A percentile compares a stretch with the other conserved stretches of the same genome.
These are phyloP conservation scores for Citrullus amarus DNA, from an alignment of 306 rosid genomes.

Conservation along the genomic window DNA sequence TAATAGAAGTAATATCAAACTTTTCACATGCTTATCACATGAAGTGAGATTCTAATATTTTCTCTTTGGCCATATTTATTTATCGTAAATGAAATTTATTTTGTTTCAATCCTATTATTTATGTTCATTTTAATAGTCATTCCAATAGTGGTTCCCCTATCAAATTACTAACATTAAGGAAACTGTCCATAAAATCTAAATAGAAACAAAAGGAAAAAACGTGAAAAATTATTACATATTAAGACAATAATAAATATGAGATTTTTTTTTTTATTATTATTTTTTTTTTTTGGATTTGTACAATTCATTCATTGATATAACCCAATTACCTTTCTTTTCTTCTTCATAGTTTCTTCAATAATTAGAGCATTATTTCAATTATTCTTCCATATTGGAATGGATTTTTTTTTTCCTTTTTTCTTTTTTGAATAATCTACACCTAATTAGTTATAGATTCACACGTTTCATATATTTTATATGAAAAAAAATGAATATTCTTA, in stretches of 20 bases:
- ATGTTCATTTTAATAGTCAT: background rate
- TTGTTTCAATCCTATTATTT: background rate
- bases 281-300: background rate
- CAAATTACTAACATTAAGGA: background rate
- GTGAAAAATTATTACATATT: background rate
- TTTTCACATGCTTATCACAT: background rate
- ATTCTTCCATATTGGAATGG: background rate
- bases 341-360: background rate
- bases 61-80: background rate
- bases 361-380: background rate
- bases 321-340: background rate
- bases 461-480: background rate
- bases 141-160: background rate
- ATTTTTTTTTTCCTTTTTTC: too few relatives aligned
- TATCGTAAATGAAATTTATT: background rate
- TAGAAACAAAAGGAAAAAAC: slow-evolving; percentile 4
- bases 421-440: background rate
- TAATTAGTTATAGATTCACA: background rate
- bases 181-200: background rate
- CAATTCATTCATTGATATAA: background rate
- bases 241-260: background rate
- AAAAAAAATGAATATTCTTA: background rate
- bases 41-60: background rate
- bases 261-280: background rate
- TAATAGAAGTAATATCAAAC: background rate